Evolutionary conservation across 805 yeast species (phyloP), one percentile per base, ranked within the genome.

Genomic region (Candida pseudoglaebosa): DNA sequence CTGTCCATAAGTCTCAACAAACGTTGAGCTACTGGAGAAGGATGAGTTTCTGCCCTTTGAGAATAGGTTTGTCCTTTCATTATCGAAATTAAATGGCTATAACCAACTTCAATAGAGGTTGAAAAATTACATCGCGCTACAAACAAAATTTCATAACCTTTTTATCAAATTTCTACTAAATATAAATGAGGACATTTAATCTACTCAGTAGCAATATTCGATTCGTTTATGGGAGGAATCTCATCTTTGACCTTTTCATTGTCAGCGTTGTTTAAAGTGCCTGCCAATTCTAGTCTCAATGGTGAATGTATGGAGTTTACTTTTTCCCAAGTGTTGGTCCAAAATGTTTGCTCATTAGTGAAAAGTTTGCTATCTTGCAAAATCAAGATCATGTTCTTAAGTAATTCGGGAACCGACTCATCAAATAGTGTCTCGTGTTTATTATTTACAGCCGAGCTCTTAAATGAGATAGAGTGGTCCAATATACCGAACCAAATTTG

Each of bases 21-120:
- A 44, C 85, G 77, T 37, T 76, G 64, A 2, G 96, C 98, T 19
- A 93, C 82, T 2, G 90, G 83, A 13, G 95, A 83, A 0, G 78
- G 64, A 54, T 89, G 96, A 4, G 59, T 49, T 9, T 59, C 68
- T 3, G 95, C 93, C 62, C 98, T 78, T 41, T 74, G 69, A 13
- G 78, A 63, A 60, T 86, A 91, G 2, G 85, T 40, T 34, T 55
- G 34, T 12, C 48, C 38, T 33, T 40, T 51, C 6, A 53, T 56
- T 61, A 58, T 57, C n/a, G n/a, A n/a, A n/a, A n/a, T n/a, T n/a
- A n/a, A n/a, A n/a, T n/a, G n/a, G 9, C 24, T 21, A 7, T 21
- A 9, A 21, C 9, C 6, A 21, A 21, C 9, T 21, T 21, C 24
- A 21, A 6, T 21, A 6, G 9, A 9, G 6, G 9, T 21, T 21